phyloP scores from a whole-genome alignment of 129 eudicot genomes.

The Lactuca saligna region DNA sequence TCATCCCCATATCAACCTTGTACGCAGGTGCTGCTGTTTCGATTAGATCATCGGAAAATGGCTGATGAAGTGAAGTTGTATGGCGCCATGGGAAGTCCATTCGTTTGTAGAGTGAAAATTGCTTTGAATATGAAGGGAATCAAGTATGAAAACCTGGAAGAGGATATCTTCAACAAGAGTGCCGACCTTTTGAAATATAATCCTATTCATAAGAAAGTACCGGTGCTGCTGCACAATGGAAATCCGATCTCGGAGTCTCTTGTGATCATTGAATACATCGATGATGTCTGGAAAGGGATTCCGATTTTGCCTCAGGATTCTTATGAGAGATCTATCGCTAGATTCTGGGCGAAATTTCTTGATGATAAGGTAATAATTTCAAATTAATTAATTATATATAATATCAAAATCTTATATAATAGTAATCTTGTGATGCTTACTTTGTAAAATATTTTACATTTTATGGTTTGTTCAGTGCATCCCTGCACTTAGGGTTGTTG shows the following conservation, averaged over 20 bases:
- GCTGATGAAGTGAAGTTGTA: slow-evolving; percentile 27
- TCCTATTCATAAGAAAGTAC: slow-evolving; percentile 36
- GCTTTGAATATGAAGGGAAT: slow-evolving; percentile 32
- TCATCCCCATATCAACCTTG: not conserved
- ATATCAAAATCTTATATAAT: too few species aligned
- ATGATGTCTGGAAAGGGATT: too few species aligned
- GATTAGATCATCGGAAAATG: slow-evolving; percentile 4
- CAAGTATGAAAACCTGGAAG: slow-evolving; percentile 27
- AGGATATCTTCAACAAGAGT: slow-evolving; percentile 30
- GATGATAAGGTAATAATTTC: slow-evolving; percentile 27
- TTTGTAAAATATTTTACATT: not conserved
- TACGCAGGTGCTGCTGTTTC: not conserved
- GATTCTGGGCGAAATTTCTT: slow-evolving; percentile 36
- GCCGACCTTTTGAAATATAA: slow-evolving; percentile 27
- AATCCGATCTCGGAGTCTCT: slow-evolving; percentile 28
- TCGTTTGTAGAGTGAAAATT: slow-evolving; percentile 25
- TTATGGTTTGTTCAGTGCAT: not conserved
- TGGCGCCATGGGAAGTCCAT: slow-evolving; percentile 22
- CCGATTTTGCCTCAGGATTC: too few species aligned
- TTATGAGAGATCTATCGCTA: slow-evolving; percentile 26
- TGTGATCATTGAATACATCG: slow-evolving; percentile 17
- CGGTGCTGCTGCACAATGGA: slow-evolving; percentile 27
- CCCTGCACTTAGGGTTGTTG: not conserved
- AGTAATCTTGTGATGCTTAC: too few species aligned
- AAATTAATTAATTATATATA: too few species aligned